Conservation (phyloP, 352 stramenopile genomes). For the Globisporangium emineosum region DNA sequence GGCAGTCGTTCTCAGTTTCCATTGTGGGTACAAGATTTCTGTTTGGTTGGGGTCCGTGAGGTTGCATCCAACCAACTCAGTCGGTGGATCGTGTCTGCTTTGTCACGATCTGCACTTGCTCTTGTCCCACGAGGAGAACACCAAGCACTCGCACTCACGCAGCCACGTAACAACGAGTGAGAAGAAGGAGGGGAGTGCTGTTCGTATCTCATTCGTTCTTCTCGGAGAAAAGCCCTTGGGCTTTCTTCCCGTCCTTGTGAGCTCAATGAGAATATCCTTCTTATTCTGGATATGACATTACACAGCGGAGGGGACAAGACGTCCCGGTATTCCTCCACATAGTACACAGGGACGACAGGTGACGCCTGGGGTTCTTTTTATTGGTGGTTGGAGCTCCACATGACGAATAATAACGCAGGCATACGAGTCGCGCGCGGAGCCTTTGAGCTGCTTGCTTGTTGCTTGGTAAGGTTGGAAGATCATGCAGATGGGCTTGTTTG, state of each 20-base stretch:
- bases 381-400: neutral
- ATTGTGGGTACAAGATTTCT: neutral
- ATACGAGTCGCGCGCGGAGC: neutral
- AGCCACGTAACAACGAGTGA: neutral
- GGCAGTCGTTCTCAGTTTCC: neutral
- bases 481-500: neutral
- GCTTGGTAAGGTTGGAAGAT: neutral
- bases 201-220: neutral
- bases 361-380: neutral
- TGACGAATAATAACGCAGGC: neutral
- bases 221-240: no score
- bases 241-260: no score
- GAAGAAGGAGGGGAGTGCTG: neutral
- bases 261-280: neutral
- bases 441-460: neutral
- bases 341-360: neutral
- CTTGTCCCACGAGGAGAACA: neutral
- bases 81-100: slow-evolving; percentile 6
- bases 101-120: slow-evolving; percentile 9
- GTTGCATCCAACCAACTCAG: no score
- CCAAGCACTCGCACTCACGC: neutral
- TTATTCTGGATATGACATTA: neutral
- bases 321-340: neutral
- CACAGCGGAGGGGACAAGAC: neutral
- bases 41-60: no score